These are phyloP conservation scores for Dorcoceras hygrometricum DNA, from an alignment of 257 asterid species.

Conservation along the genomic window DNA sequence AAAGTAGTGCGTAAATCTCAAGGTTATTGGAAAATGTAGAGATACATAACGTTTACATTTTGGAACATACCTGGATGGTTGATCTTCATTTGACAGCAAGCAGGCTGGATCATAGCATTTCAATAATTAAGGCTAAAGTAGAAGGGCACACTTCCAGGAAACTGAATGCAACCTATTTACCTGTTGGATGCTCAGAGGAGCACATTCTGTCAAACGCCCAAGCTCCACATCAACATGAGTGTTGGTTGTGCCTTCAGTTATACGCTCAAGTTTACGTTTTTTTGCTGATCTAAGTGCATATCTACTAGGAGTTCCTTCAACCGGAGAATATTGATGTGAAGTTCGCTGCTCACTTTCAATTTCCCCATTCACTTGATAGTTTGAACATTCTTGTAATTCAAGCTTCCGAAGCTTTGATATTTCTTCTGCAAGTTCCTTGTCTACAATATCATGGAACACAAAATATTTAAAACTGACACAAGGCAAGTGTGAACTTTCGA, in stretches of 20 bases:
- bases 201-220: conserved; percentile 25
- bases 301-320: conserved; percentile 18
- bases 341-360: conserved; percentile 27
- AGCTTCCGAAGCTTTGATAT: conserved; percentile 49
- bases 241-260: conserved; percentile 22
- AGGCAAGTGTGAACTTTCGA: conserved; percentile 14
- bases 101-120: conserved; percentile 51
- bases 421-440: conserved; percentile 52
- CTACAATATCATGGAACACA: conserved; percentile 37
- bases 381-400: conserved; percentile 29
- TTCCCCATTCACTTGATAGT: conserved; percentile 27
- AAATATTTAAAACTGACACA: conserved; percentile 6
- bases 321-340: conserved; percentile 36
- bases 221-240: conserved; percentile 29
- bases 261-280: conserved; percentile 37
- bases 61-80: conserved; percentile 52
- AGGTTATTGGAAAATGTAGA: conserved; percentile 2
- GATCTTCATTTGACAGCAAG: conserved; percentile 54
- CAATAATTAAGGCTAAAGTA: conserved; percentile 26
- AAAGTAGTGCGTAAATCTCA: conserved; percentile 20
- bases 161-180: conserved; percentile 28
- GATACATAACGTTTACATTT: neutral
- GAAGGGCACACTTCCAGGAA: conserved; percentile 16
- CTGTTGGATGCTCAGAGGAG: conserved; percentile 32
- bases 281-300: conserved; percentile 23